Percentiles rank a stretch among this genome's conserved stretches.
Conservation (phyloP, 1,284 basidiomycete genomes). For the Vanrija humicola region DNA sequence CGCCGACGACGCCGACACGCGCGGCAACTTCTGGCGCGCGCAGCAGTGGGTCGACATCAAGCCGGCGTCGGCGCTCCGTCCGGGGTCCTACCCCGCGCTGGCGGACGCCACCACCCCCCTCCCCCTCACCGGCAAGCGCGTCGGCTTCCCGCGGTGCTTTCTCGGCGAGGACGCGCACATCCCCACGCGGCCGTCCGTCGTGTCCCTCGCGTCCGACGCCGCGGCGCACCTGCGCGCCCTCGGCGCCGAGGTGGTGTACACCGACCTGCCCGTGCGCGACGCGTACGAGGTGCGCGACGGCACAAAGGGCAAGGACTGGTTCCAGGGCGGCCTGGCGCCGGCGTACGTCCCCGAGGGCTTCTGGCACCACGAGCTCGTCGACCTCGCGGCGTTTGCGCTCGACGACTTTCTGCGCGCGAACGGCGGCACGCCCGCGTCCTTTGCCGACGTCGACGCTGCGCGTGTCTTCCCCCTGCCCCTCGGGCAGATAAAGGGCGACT, state of each 20-base stretch:
- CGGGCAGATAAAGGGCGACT: conserved; percentile 2
- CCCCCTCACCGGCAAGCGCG: conserved; percentile 1
- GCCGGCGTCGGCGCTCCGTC: background rate
- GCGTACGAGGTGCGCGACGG: conserved; percentile 1
- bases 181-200: background rate
- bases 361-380: background rate
- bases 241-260: conserved; percentile 7
- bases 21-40: conserved; percentile 10
- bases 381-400: conserved; percentile 1
- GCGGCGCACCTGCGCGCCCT: conserved; percentile 1
- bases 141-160: conserved; percentile 5
- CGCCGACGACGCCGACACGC: background rate
- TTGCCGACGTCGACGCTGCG: conserved; percentile 2
- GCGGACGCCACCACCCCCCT: too few relatives aligned
- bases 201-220: background rate
- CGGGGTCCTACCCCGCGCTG: background rate
- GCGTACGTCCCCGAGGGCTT: conserved; percentile 2
- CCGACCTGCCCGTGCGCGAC: conserved; percentile 1
- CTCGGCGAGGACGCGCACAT: conserved; percentile 1
- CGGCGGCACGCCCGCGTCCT: background rate
- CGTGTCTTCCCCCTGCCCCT: conserved; percentile 3
- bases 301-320: background rate
- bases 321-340: conserved; percentile 8
- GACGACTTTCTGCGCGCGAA: conserved; percentile 9
- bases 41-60: conserved; percentile 1